Evolutionary conservation across 192 early-diverging fungal species (phyloP).

Genomic region (Coemansia sp.): DNA sequence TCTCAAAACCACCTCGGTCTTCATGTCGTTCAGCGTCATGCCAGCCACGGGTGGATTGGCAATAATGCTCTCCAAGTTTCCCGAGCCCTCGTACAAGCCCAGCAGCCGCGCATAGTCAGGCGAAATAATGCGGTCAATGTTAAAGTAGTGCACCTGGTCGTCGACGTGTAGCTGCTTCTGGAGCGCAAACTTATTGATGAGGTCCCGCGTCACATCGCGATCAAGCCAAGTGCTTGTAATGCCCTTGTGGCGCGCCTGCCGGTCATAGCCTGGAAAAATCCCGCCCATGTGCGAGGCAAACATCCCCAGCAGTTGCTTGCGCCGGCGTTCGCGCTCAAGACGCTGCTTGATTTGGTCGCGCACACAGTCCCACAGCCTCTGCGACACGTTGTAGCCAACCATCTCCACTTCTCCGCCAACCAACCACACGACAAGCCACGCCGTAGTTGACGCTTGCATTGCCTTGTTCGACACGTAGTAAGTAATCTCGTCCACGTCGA

Average conservation of each 20-base stretch:
- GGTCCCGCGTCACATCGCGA: constrained; percentile 46
- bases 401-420: constrained; percentile 55
- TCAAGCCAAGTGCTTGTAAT: constrained; percentile 50
- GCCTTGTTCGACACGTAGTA: constrained; percentile 23
- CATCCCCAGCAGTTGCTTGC: constrained; percentile 51
- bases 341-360: constrained; percentile 51
- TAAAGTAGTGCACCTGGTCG: constrained; percentile 54
- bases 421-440: constrained; percentile 48
- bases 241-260: constrained; percentile 38
- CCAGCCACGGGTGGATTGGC: constrained; percentile 34
- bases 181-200: constrained; percentile 53
- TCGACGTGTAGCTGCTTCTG: constrained; percentile 35
- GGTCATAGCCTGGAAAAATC: constrained; percentile 50
- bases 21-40: constrained; percentile 51
- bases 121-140: constrained; percentile 43
- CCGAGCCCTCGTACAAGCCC: constrained; percentile 28
- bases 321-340: constrained; percentile 49
- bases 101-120: constrained; percentile 27
- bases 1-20: constrained; percentile 40
- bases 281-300: constrained; percentile 52
- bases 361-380: constrained; percentile 37
- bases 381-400: constrained; percentile 53
- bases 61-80: constrained; percentile 20
- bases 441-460: constrained; percentile 16
- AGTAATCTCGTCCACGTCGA: constrained; percentile 31